Percentiles rank a stretch among this genome's conserved stretches.
Evolutionary conservation across 441 rosid species (phyloP).

Genomic region (Capsella rubella): DNA sequence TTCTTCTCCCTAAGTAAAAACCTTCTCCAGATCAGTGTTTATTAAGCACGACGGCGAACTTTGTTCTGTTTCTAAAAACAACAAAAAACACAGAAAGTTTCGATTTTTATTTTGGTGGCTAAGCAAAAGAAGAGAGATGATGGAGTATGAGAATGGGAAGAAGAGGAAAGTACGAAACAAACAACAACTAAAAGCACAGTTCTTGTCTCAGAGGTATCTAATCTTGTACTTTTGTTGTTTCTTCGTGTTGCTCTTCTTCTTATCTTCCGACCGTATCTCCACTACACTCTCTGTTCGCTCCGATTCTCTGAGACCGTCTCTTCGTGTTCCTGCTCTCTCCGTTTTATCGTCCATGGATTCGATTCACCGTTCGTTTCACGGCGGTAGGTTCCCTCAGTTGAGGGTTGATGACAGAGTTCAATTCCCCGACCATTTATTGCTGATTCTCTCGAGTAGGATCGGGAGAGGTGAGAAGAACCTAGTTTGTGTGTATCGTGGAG

Average conservation of each 20-base stretch:
- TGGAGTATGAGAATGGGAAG: slow-evolving; percentile 79
- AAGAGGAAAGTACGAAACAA: slow-evolving; percentile 74
- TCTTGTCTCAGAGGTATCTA: slow-evolving; percentile 62
- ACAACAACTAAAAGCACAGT: slow-evolving; percentile 46
- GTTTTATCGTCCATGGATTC: slow-evolving; percentile 61
- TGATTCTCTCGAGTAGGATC: slow-evolving; percentile 56
- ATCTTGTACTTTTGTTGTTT: slow-evolving; percentile 59
- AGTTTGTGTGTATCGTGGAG: slow-evolving; percentile 67
- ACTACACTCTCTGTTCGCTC: slow-evolving; percentile 48
- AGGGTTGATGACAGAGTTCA: slow-evolving; percentile 63
- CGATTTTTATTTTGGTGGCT: background rate
- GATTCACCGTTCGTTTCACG: slow-evolving; percentile 47
- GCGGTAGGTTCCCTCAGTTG: slow-evolving; percentile 45
- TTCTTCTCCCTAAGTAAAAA: slow-evolving; percentile 29
- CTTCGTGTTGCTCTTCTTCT: slow-evolving; percentile 66
- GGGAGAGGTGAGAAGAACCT: slow-evolving; percentile 41
- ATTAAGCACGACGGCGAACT: slow-evolving; percentile 1
- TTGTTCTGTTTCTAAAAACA: slow-evolving; percentile 8
- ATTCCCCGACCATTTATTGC: slow-evolving; percentile 77
- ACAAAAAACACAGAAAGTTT: background rate
- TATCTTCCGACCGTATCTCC: slow-evolving; percentile 63
- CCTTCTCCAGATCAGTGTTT: slow-evolving; percentile 36
- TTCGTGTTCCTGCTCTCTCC: slow-evolving; percentile 59
- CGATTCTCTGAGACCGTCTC: slow-evolving; percentile 66
- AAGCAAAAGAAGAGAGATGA: slow-evolving; percentile 28